Evolutionary conservation across 331 rosid species (phyloP).

Genomic region (Malus hybrid): DNA sequence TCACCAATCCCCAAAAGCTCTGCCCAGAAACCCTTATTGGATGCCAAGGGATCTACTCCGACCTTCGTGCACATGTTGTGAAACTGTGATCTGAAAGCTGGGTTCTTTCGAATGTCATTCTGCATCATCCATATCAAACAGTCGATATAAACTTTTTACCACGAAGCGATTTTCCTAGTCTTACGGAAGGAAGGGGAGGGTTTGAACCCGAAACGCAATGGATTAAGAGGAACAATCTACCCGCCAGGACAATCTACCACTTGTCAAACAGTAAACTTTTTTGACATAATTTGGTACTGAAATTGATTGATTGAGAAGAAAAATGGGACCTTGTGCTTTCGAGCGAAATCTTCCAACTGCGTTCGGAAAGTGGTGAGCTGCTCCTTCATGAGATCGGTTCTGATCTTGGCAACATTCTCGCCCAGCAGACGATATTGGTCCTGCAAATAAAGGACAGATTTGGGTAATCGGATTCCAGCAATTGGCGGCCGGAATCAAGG

Average conservation of each 20-base stretch:
- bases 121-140: constrained; percentile 18
- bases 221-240: not conserved
- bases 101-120: constrained; percentile 95
- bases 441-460: constrained; percentile 8
- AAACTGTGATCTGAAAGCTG: constrained; percentile 92
- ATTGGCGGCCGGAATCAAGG: not conserved
- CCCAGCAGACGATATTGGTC: constrained; percentile 75
- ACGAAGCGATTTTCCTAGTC: not conserved
- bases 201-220: not conserved
- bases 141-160: not conserved
- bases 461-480: not conserved
- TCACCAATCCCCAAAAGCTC: constrained; percentile 96
- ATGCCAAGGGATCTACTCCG: constrained; percentile 97
- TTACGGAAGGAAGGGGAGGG: not conserved
- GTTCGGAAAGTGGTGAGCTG: constrained; percentile 77
- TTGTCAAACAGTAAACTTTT: not conserved
- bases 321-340: constrained; percentile 69
- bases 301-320: not conserved
- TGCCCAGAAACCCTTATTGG: constrained; percentile 98
- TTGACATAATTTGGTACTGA: not conserved
- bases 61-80: constrained; percentile 97
- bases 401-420: constrained; percentile 80
- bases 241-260: not conserved
- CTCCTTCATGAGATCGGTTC: constrained; percentile 88
- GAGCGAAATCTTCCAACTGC: constrained; percentile 87